These are phyloP conservation scores for Geopyxis carbonaria DNA, from an alignment of 495 filamentous ascomycete genomes.

Conservation along the genomic window DNA sequence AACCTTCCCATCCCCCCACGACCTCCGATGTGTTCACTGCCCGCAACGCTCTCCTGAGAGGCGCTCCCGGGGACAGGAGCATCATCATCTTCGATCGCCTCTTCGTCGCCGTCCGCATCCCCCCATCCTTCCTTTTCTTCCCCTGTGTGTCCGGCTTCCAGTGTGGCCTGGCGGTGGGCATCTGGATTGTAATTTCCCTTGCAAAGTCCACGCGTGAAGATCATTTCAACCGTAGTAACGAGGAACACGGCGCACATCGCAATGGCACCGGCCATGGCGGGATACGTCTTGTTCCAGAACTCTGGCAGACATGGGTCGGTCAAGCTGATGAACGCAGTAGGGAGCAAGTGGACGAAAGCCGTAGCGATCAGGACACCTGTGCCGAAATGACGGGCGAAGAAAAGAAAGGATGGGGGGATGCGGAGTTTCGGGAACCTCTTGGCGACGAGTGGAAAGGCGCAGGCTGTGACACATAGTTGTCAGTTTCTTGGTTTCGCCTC, in stretches of 20 bases:
- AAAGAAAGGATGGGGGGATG: conserved; percentile 37
- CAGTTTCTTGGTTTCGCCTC: background rate
- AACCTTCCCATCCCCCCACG: conserved; percentile 17
- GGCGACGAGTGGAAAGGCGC: conserved; percentile 41
- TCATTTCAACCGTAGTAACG: conserved; percentile 62
- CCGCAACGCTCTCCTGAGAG: background rate
- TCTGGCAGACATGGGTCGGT: conserved; percentile 64
- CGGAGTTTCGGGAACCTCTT: conserved; percentile 29
- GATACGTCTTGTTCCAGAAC: conserved; percentile 56
- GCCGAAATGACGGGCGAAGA: conserved; percentile 51
- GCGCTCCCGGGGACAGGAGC: background rate
- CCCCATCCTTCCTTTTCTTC: conserved; percentile 20
- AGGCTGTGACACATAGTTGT: conserved; percentile 30
- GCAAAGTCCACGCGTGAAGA: conserved; percentile 37
- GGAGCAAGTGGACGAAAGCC: conserved; percentile 74
- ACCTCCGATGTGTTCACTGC: conserved; percentile 21
- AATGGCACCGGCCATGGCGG: conserved; percentile 58
- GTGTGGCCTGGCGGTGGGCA: conserved; percentile 27
- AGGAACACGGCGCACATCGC: conserved; percentile 65
- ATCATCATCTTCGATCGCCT: too few species aligned
- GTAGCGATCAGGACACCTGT: conserved; percentile 76
- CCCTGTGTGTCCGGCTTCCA: conserved; percentile 22
- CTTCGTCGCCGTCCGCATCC: conserved; percentile 6
- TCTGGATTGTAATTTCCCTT: conserved; percentile 28
- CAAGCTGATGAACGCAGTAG: conserved; percentile 64